Conservation (phyloP, 495 filamentous ascomycete genomes). For the Penicillium pancosmium region DNA sequence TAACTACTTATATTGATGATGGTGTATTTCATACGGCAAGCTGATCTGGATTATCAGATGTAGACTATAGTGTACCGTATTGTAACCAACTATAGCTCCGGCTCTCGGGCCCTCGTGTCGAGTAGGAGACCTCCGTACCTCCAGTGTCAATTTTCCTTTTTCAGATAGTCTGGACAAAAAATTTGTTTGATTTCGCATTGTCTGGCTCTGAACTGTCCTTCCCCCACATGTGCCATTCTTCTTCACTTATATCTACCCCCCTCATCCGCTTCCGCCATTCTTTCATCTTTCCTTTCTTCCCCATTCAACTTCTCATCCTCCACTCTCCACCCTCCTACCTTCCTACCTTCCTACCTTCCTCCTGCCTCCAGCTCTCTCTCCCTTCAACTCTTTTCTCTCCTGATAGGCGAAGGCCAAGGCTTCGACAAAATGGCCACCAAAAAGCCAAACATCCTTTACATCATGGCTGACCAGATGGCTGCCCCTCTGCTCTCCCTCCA, state of each 20-base stretch:
- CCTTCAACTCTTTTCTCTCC: not conserved
- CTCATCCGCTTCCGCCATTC: conserved; percentile 1
- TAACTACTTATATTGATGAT: no score
- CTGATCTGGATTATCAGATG: no score
- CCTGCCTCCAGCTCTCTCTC: not conserved
- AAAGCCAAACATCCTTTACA: conserved; percentile 77
- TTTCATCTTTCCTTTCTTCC: conserved; percentile 1
- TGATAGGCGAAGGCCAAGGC: not conserved
- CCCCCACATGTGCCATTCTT: not conserved
- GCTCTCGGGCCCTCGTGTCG: no score
- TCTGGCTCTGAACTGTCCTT: not conserved
- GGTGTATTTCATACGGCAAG: no score
- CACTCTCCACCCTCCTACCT: conserved; percentile 21
- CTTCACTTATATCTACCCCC: conserved; percentile 6
- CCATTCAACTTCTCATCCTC: conserved; percentile 3
- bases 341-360: not conserved
- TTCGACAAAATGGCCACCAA: conserved; percentile 54
- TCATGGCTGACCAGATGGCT: conserved; percentile 93
- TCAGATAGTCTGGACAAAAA: no score
- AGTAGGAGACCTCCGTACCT: no score
- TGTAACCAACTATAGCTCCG: no score
- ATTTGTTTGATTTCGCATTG: not conserved
- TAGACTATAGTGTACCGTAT: not conserved
- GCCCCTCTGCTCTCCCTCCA: conserved; percentile 83
- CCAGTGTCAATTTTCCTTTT: conserved; percentile 1